Evolutionary conservation across 2,329 filamentous ascomycete species (phyloP), one percentile per base, ranked within the genome.

Genomic region (Nemania sp.): DNA sequence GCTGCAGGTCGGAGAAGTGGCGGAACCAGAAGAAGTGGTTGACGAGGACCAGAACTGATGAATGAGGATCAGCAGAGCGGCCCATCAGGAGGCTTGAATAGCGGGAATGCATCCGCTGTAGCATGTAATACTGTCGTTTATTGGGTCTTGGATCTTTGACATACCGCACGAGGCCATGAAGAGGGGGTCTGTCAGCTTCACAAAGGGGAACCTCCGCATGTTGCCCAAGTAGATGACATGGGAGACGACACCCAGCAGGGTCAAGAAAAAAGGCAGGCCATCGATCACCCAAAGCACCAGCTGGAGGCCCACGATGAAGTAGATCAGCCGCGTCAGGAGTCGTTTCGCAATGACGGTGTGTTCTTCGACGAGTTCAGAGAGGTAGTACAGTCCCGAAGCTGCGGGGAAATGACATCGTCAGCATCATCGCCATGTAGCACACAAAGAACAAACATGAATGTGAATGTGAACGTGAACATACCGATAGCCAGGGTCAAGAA

Each of bases 371-470:
- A 97, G 86, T 73, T 99, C 94, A 20, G 93, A 97, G 49, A 99
- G 87, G 72, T 99, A 99, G 77, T 99, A 99, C 22, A 99, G 85
- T 31, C 94, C 94, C n/a, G 91, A 97, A 33, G 94, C 94, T 90
- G 66, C 42, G 56, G 40, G n/a, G n/a, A n/a, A n/a, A n/a, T n/a
- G n/a, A n/a, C n/a, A n/a, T n/a, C n/a, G n/a, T n/a, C n/a, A n/a
- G n/a, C n/a, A n/a, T 30, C 30, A 33, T 22, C 24, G 39, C 26
- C 26, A 24, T 12, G 36, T n/a, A 5, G 19, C 6, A 19, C 19
- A 43, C 43, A 26, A 48, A 46, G 30, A 26, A 40, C 11, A 31
- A 26, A 31, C 28, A 31, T n/a, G n/a, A n/a, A n/a, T n/a, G n/a
- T n/a, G n/a, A n/a, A n/a, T n/a, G n/a, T n/a, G n/a, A n/a, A n/a